These are phyloP conservation scores for Populus davidiana DNA, from an alignment of 345 rosid species.

Conservation along the genomic window DNA sequence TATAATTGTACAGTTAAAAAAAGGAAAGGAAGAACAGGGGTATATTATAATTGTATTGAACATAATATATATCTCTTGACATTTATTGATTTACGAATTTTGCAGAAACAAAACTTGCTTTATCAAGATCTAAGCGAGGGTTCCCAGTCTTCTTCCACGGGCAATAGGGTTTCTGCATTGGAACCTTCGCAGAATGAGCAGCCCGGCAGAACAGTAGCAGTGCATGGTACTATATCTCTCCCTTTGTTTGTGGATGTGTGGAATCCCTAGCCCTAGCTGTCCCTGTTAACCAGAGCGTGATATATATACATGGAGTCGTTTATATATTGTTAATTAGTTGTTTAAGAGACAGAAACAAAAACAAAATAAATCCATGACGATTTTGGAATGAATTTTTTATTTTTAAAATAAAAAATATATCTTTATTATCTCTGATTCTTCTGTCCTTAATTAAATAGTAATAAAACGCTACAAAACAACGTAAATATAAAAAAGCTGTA, in stretches of 20 bases:
- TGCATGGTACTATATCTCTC: not conserved
- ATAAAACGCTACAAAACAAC: too few relatives aligned
- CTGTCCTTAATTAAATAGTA: too few relatives aligned
- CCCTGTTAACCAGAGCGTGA: not conserved
- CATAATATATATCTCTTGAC: not conserved
- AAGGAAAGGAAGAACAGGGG: too few relatives aligned
- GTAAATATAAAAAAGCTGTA: too few relatives aligned
- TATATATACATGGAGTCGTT: not conserved
- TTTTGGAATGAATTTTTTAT: too few relatives aligned
- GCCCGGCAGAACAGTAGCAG: not conserved
- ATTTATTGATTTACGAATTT: not conserved
- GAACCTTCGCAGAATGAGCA: not conserved
- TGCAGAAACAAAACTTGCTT: slow-evolving; percentile 2
- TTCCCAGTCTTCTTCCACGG: not conserved
- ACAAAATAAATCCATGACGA: too few relatives aligned
- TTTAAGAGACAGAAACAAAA: too few relatives aligned
- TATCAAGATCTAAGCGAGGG: not conserved
- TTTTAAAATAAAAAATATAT: too few relatives aligned
- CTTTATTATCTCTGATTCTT: too few relatives aligned
- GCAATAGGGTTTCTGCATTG: not conserved
- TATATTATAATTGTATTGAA: too few relatives aligned
- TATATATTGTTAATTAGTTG: too few relatives aligned
- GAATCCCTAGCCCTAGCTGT: not conserved
- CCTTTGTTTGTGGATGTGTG: not conserved
- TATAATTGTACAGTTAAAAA: too few relatives aligned